Base-by-base conservation (phyloP, 345 rosid genomes). In the Raphanus sativus region DNA sequence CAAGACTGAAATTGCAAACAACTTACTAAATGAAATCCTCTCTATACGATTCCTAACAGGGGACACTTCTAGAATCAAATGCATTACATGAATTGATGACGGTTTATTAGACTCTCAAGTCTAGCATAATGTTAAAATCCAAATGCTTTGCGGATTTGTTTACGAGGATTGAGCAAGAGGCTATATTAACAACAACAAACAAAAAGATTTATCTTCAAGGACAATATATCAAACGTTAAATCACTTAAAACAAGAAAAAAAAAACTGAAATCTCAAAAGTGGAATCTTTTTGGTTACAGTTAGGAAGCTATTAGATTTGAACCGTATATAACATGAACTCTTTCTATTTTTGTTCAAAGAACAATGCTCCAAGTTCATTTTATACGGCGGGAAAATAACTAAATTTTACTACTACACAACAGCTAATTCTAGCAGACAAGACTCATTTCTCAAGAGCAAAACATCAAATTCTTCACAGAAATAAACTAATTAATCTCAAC, bases 321-420 rank as follows among this genome's bases (percentile, higher is more conserved):
- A 71, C 34, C 3, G 2, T 21, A 7, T 48, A 0, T 10, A 1
- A 21, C 29, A 59, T 11, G 3, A 48, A 1, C 0, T 16, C 32
- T 13, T 70, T 65, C 77, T 45, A 65, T 3, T 56, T 59, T 45
- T 45, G 59, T 56, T 62, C 81, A 40, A 55, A 64, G 70, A 50
- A 62, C 12, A 62, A 32, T 2, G n/a, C 12, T 65, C 50, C 65
- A 55, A 77, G 62, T 30, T 65, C 50, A 65, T 40, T 58, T 45
- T 45, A n/a, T 65, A 71, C 76, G 36, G 76, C 24, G 38, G 52
- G 4, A 77, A 54, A 21, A 63, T 24, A 55, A 56, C 33, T 56
- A 40, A 8, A 56, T 56, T 56, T 8, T 1, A 1, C 13, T 1
- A 56, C 13, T 1, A 56, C 29, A 71, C 7, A 64, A 77, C 24